Base-by-base conservation (phyloP, 1,139 yeast species). In the Blastobotrys capitulatus region DNA sequence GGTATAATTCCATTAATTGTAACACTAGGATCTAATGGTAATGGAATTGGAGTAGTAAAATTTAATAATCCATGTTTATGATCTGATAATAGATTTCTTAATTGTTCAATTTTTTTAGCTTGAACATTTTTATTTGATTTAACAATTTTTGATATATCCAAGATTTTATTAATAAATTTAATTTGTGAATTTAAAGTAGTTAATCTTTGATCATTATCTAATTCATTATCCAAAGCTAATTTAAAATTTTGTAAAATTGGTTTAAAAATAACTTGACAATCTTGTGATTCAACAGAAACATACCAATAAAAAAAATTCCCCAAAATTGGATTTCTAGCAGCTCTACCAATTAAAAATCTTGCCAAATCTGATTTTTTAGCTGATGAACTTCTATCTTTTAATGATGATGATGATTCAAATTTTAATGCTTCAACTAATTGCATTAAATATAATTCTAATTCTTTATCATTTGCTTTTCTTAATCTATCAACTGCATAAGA, bases 271-370 rank as follows among this genome's bases (percentile, higher is more conserved):
- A 52, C 49, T 7, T 15, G n/a, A 13, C 42, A 49, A 36, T 57
- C 61, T 29, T 57, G 57, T 35, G 87, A 79, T 61, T 90, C 97
- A 1, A 94, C 96, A 57, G 83, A 84, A 45, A 92, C 78, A 61
- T 84, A 88, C 97, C 98, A 92, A 63, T 88, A 90, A 54, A 92
- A 82, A 62, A 78, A 88, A 61, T 84, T 89, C 0, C 96, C 95
- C 32, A 92, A 70, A 16, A 77, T 71, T 22, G 78, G 78, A 61
- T 84, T 85, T 26, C 77, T 73, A 0, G 83, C 74, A 0, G 96
- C 83, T 46, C 92, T 74, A 32, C 81, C 82, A 42, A 90, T 83
- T 42, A 94, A 71, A 61, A 92, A 90, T 52, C 79, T 78, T 0
- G 95, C 94, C 50, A 90, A 70, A 6, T 94, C 89, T 2, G 73